Percentiles rank a stretch among this genome's conserved stretches.
Conservation (phyloP, 495 filamentous ascomycete species). For the Hypoxylon lienhwacheense region DNA sequence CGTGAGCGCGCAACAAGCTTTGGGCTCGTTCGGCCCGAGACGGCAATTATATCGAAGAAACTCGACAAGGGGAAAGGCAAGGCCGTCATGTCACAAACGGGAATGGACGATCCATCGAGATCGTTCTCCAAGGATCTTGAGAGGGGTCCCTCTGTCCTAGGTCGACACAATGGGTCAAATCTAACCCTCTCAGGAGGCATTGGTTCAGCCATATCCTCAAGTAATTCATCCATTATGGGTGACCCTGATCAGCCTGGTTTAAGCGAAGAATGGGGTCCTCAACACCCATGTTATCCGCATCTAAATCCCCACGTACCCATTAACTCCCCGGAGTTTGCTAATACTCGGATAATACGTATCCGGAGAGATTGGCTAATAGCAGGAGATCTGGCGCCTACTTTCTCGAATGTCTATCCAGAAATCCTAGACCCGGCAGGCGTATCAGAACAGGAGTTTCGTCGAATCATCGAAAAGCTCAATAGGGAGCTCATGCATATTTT, state of each 20-base stretch:
- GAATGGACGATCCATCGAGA: conserved; percentile 29
- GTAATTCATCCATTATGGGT: conserved; percentile 57
- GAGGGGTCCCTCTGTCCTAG: conserved; percentile 44
- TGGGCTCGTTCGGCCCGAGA: conserved; percentile 36
- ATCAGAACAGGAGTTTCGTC: conserved; percentile 78
- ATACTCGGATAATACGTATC: conserved; percentile 88
- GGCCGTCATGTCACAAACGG: conserved; percentile 44
- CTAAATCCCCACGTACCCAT: conserved; percentile 87
- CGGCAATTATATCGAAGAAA: conserved; percentile 29
- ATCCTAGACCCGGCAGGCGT: conserved; percentile 83
- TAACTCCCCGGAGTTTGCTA: conserved; percentile 68
- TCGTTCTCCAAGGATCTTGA: conserved; percentile 55
- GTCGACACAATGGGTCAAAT: conserved; percentile 42
- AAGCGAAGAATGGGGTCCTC: conserved; percentile 77
- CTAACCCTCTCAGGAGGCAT: conserved; percentile 47
- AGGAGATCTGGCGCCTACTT: conserved; percentile 90
- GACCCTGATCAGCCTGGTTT: conserved; percentile 53
- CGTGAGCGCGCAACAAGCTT: conserved; percentile 39
- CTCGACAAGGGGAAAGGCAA: conserved; percentile 53
- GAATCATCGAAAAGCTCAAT: conserved; percentile 77
- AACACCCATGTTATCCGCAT: conserved; percentile 91
- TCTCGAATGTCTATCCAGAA: conserved; percentile 92
- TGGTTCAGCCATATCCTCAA: conserved; percentile 53
- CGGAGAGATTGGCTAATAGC: conserved; percentile 84
- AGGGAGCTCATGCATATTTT: conserved; percentile 69